A percentile compares a stretch with the other conserved stretches of the same genome.
These are phyloP conservation scores for Lathyrus oleraceus DNA, from an alignment of 306 rosid genomes.

Conservation along the genomic window DNA sequence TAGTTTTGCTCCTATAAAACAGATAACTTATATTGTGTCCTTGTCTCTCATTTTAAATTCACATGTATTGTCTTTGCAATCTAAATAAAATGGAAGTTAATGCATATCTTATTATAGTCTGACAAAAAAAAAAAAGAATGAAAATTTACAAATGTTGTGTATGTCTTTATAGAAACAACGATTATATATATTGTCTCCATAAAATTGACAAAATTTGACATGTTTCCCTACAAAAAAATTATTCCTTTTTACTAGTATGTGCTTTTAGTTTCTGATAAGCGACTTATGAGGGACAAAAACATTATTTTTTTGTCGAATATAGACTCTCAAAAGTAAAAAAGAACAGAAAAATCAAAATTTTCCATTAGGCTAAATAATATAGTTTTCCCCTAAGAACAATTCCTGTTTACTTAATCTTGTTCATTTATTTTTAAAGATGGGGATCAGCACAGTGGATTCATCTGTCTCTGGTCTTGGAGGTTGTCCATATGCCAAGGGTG, in stretches of 20 bases:
- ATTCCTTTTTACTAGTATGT: not conserved
- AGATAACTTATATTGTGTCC: constrained; percentile 6
- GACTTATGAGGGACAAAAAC: not conserved
- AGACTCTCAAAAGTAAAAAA: not conserved
- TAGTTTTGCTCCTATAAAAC: constrained; percentile 11
- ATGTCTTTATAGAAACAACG: not conserved
- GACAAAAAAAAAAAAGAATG: not conserved
- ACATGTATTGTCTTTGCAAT: constrained; percentile 10
- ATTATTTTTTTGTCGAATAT: not conserved
- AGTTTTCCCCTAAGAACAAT: not conserved
- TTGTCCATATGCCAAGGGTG: constrained; percentile 95
- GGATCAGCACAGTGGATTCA: constrained; percentile 80
- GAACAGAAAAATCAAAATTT: not conserved
- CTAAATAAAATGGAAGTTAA: constrained; percentile 19
- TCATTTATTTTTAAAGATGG: constrained; percentile 47
- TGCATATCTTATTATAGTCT: not conserved
- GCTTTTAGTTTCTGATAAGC: not conserved
- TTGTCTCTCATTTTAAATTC: constrained; percentile 10
- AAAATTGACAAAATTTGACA: not conserved
- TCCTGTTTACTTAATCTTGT: constrained; percentile 14
- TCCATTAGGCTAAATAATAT: not conserved
- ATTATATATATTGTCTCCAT: not conserved
- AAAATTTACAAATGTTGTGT: constrained; percentile 1
- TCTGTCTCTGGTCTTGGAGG: constrained; percentile 96
- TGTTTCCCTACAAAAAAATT: not conserved